These are phyloP conservation scores for Penicillium sp. DNA, from an alignment of 2,329 filamentous ascomycete genomes.

Conservation along the genomic window DNA sequence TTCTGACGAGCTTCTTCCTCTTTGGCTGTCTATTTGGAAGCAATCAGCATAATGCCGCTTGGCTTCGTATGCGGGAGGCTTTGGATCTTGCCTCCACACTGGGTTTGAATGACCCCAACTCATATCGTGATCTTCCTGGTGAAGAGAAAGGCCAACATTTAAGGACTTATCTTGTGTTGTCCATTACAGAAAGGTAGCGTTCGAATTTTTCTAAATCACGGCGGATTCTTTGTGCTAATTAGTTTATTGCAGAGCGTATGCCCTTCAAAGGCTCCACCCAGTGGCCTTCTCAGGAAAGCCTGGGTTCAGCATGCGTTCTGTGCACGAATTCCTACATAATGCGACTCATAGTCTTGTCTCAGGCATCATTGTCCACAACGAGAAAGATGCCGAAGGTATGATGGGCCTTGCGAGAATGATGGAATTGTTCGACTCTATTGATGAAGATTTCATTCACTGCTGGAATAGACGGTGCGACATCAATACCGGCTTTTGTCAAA, in stretches of 20 bases:
- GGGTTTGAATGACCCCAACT: slow-evolving; percentile 41
- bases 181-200: slow-evolving; percentile 36
- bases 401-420: slow-evolving; percentile 45
- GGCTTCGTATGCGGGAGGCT: slow-evolving; percentile 75
- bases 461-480: slow-evolving; percentile 55
- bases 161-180: slow-evolving; percentile 38
- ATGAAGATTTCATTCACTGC: slow-evolving; percentile 46
- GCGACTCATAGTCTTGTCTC: slow-evolving; percentile 38
- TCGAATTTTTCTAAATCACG: not conserved
- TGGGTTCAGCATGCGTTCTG: slow-evolving; percentile 40
- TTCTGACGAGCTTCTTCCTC: slow-evolving; percentile 72
- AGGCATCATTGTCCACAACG: slow-evolving; percentile 45
- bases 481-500: slow-evolving; percentile 62
- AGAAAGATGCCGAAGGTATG: slow-evolving; percentile 45
- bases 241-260: slow-evolving; percentile 37
- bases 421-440: slow-evolving; percentile 46
- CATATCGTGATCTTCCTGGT: slow-evolving; percentile 36
- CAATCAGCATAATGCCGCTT: slow-evolving; percentile 73
- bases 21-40: slow-evolving; percentile 70
- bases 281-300: slow-evolving; percentile 45
- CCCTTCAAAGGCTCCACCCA: slow-evolving; percentile 43
- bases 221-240: slow-evolving; percentile 1
- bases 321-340: slow-evolving; percentile 41
- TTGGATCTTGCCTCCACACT: slow-evolving; percentile 43
- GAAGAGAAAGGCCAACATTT: slow-evolving; percentile 43